These are phyloP conservation scores for Amaranthus palmeri DNA, from an alignment of 148 eudicot genomes.

Conservation along the genomic window DNA sequence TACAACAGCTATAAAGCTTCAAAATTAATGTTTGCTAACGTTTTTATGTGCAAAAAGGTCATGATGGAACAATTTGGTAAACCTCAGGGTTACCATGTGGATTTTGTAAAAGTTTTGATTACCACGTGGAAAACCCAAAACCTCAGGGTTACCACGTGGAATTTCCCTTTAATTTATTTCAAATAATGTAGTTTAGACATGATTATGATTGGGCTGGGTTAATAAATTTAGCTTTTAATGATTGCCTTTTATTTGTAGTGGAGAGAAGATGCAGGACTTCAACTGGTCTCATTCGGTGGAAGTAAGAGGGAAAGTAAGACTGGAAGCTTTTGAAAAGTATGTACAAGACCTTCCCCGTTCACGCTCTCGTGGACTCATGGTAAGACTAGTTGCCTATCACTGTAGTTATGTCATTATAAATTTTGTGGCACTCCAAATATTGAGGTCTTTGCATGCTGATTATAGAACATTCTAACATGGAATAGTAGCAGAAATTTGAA, in stretches of 20 bases:
- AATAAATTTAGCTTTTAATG: conserved; percentile 25
- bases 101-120: too few relatives aligned
- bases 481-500: conserved; percentile 9
- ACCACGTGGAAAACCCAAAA: too few relatives aligned
- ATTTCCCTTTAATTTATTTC: neutral
- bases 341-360: conserved; percentile 87
- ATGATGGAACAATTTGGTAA: too few relatives aligned
- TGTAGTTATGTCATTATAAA: conserved; percentile 5
- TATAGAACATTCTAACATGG: conserved; percentile 15
- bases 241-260: conserved; percentile 50
- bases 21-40: too few relatives aligned
- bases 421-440: neutral
- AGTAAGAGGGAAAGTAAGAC: conserved; percentile 78
- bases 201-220: neutral
- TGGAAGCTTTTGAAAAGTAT: conserved; percentile 82
- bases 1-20: too few relatives aligned
- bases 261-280: conserved; percentile 72
- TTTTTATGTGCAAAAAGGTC: too few relatives aligned
- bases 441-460: conserved; percentile 18
- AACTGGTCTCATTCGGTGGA: conserved; percentile 62
- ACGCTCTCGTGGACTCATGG: conserved; percentile 79
- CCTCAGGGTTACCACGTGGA: too few relatives aligned
- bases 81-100: too few relatives aligned
- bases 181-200: neutral
- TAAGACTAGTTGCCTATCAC: conserved; percentile 34